Percentiles rank a stretch among this genome's conserved stretches.
Conservation (phyloP, 305 asterid genomes). For the Rubia occidens region DNA sequence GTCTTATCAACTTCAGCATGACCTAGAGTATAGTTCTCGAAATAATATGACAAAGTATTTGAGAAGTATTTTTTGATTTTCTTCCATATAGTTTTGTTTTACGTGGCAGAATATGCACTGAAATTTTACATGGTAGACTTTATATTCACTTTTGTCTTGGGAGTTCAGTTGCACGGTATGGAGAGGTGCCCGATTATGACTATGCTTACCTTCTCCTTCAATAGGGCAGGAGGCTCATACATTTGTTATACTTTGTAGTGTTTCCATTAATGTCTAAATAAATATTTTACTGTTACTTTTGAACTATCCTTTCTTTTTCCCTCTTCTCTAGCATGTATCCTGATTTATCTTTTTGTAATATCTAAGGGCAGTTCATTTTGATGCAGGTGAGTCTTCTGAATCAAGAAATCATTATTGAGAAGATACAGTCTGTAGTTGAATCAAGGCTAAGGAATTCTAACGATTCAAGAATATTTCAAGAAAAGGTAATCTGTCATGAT, state of each 20-base stretch:
- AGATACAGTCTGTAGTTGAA: constrained; percentile 72
- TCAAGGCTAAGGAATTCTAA: constrained; percentile 74
- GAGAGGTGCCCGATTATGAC: not conserved
- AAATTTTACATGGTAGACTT: not conserved
- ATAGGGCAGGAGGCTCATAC: constrained; percentile 3
- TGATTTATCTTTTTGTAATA: not conserved
- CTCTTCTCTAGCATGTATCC: not conserved
- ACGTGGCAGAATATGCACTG: not conserved
- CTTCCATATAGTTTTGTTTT: not conserved
- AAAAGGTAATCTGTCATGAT: constrained; percentile 53
- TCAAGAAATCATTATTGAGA: constrained; percentile 80
- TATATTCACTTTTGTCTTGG: not conserved
- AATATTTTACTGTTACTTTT: not conserved
- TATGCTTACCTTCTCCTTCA: constrained; percentile 1
- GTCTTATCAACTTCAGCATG: not conserved
- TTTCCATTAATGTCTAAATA: not conserved
- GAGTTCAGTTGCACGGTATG: not conserved
- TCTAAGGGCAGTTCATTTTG: constrained; percentile 4
- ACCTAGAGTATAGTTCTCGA: not conserved
- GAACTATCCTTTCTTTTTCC: not conserved
- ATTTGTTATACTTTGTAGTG: not conserved
- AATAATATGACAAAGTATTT: not conserved
- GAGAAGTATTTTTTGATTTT: not conserved
- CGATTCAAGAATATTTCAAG: constrained; percentile 74
- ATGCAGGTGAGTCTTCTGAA: constrained; percentile 87